Conservation (phyloP, 176 grass and related monocot species). For the Thalia dealbata region DNA sequence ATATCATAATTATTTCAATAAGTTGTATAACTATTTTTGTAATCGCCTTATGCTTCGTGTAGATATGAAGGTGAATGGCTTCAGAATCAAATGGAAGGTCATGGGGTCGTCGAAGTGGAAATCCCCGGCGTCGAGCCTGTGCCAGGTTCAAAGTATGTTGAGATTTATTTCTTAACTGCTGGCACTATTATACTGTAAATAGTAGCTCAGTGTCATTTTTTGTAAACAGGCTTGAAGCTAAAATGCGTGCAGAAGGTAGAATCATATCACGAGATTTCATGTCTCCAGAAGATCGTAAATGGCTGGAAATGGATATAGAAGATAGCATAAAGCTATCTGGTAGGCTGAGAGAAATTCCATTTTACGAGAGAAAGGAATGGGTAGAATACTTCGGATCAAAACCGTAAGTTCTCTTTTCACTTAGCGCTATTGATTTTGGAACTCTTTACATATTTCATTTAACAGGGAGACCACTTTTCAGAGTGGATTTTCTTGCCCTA, state of each 20-base stretch:
- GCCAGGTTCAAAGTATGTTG: constrained; percentile 29
- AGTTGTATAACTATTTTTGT: neutral
- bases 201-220: neutral
- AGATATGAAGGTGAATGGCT: constrained; percentile 41
- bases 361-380: constrained; percentile 26
- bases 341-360: constrained; percentile 25
- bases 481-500: neutral
- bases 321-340: constrained; percentile 19
- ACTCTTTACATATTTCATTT: neutral
- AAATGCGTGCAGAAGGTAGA: constrained; percentile 31
- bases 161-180: neutral
- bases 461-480: neutral
- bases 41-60: neutral
- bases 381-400: constrained; percentile 15
- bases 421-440: neutral
- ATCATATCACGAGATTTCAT: constrained; percentile 34
- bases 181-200: neutral
- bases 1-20: neutral
- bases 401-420: constrained; percentile 11
- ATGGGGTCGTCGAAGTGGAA: constrained; percentile 32
- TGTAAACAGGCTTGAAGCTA: constrained; percentile 26
- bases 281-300: constrained; percentile 24
- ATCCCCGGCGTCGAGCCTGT: constrained; percentile 27
- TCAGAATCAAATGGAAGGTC: constrained; percentile 40
- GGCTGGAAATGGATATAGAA: constrained; percentile 33